These are phyloP conservation scores for Penicillium glabrum DNA, from an alignment of 2,329 filamentous ascomycete species.

Conservation along the genomic window DNA sequence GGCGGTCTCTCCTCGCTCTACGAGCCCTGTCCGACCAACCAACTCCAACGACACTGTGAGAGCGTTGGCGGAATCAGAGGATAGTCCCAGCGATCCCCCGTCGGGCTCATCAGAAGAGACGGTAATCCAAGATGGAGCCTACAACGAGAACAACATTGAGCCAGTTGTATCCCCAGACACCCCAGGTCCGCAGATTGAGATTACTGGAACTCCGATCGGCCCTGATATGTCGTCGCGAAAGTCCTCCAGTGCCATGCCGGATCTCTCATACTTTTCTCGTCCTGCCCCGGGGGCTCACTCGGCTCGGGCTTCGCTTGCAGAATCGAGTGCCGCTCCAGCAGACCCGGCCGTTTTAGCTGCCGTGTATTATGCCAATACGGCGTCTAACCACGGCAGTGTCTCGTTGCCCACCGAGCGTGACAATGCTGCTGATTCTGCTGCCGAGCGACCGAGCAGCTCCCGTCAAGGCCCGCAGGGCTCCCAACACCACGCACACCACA, in stretches of 20 bases:
- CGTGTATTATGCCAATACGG: slow-evolving; percentile 27
- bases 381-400: slow-evolving; percentile 12
- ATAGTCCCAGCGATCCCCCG: slow-evolving; percentile 13
- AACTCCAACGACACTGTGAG: slow-evolving; percentile 10
- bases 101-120: slow-evolving; percentile 12
- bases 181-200: slow-evolving; percentile 35
- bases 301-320: slow-evolving; percentile 13
- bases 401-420: slow-evolving; percentile 10
- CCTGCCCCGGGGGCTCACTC: slow-evolving; percentile 15
- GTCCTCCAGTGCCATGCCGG: slow-evolving; percentile 33
- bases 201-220: slow-evolving; percentile 27
- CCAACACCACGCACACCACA: slow-evolving; percentile 33
- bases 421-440: slow-evolving; percentile 14
- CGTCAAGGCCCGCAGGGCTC: slow-evolving; percentile 23
- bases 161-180: slow-evolving; percentile 38
- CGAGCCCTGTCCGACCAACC: slow-evolving; percentile 27
- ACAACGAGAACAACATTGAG: slow-evolving; percentile 35
- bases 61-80: slow-evolving; percentile 3
- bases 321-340: neutral
- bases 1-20: slow-evolving; percentile 36
- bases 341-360: slow-evolving; percentile 31
- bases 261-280: slow-evolving; percentile 26
- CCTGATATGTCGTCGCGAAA: slow-evolving; percentile 28
- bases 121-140: slow-evolving; percentile 14
- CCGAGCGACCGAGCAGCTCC: slow-evolving; percentile 30